Evolutionary conservation across 2,329 filamentous ascomycete genomes (phyloP), one percentile per base, ranked within the genome.

Genomic region (Lachnum nothofagi): DNA sequence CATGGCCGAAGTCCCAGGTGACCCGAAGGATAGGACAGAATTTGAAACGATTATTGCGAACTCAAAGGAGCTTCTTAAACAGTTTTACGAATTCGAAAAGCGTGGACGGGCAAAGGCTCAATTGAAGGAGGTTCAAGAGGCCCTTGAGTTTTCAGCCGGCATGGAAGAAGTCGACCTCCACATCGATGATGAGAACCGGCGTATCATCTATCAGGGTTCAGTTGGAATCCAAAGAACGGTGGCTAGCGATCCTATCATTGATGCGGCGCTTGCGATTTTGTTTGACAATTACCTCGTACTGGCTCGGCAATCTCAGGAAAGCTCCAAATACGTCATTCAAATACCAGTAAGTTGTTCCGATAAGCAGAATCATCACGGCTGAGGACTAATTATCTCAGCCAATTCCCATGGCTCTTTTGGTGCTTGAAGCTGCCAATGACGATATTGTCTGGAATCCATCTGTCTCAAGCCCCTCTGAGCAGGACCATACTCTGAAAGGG

Each of bases 221-320:
- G 12, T 45, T 16, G 16, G 24, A 25, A 6, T 7, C 9, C 22
- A 24, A 9, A 45, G 23, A 20, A 17, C 42, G 5, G 20, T 20
- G 19, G 9, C 29, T 4, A 37, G 19, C n/a, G n/a, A n/a, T n/a
- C n/a, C n/a, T n/a, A n/a, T n/a, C n/a, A n/a, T n/a, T 16, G 16
- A 20, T 6, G 20, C 31, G 19, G 6, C 17, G 8, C 17, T n/a
- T 17, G 41, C 14, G 22, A 9, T 41, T 17, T 23, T 45, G 10
- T 45, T 45, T 31, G 42, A 45, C 31, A 45, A 45, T 10, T 45
- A 38, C 19, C 17, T 45, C 7, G n/a, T 45, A 8, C 19, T 45
- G 9, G 19, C 31, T n/a, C 20, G 24, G 19, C 3, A 12, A 44
- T 19, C n/a, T 14, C 10, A 12, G 24, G 5, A 16, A 17, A n/a